These are phyloP conservation scores for Inga laurina DNA, from an alignment of 306 rosid genomes.

Conservation along the genomic window DNA sequence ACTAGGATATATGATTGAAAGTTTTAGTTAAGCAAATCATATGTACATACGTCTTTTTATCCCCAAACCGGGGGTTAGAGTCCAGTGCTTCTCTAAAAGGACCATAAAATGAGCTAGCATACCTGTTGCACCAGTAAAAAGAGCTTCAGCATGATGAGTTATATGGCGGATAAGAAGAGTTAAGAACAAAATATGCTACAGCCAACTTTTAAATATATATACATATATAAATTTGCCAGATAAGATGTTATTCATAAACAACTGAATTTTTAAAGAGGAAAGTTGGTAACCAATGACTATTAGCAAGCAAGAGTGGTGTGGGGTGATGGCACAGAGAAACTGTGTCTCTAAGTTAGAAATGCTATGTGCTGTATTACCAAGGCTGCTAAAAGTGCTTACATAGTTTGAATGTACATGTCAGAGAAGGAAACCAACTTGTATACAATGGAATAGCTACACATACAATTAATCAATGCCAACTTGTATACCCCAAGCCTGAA, in stretches of 20 bases:
- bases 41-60: conserved; percentile 81
- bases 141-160: conserved; percentile 18
- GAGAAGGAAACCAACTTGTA: conserved; percentile 29
- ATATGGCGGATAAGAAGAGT: background rate
- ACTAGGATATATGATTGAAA: background rate
- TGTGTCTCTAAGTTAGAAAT: background rate
- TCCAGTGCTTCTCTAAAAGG: conserved; percentile 96
- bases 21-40: conserved; percentile 14
- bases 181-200: background rate
- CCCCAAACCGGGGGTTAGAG: conserved; percentile 97
- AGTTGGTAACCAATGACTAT: background rate
- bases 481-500: conserved; percentile 8
- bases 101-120: conserved; percentile 94
- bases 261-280: conserved; percentile 8
- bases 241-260: background rate
- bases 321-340: conserved; percentile 17
- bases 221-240: background rate
- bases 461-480: conserved; percentile 5
- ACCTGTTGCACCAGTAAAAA: conserved; percentile 56
- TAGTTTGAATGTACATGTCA: conserved; percentile 7
- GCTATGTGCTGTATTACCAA: background rate
- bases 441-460: background rate
- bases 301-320: conserved; percentile 12
- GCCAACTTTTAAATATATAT: background rate
- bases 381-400: conserved; percentile 24